Base-by-base conservation (phyloP, 2,329 filamentous ascomycete species). In the Exophiala sp. region DNA sequence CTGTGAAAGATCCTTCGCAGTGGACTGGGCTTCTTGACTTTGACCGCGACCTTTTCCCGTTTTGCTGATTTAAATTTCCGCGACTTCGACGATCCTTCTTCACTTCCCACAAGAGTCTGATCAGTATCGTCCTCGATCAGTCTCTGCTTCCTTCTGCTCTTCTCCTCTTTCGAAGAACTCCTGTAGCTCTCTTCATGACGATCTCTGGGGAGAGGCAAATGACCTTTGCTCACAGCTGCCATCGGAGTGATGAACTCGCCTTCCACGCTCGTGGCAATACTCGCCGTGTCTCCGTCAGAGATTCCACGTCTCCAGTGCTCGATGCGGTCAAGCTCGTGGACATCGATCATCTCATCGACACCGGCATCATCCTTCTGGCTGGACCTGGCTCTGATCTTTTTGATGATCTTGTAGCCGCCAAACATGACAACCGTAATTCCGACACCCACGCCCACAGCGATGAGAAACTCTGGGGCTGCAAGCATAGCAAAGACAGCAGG, bases 341-440 rank as follows among this genome's bases (percentile, higher is more conserved):
- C 61, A 57, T 83, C 78, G 10, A 81, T 65, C 63, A 85, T 73
- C 62, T 85, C 80, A 47, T 84, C 80, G 61, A 81, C 72, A 49
- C 70, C 68, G 1, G 55, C 55, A 9, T 62, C 69, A 52, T 63
- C 67, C 52, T 68, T 65, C 14, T 63, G 51, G n/a, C 57, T 57
- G 9, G 57, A 39, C 9, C 52, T 51, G 20, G 60, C 61, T 65
- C 77, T 76, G 62, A 97, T 89, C 63, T 85, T 86, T 78, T 96
- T 95, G 72, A 99, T 85, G 69, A 99, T 96, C 74, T 96, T 97
- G 81, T 90, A 97, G 4, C 94, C 92, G 50, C 94, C 94, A 56
- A 99, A 89, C 70, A 94, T 91, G 65, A 99, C 89, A 7, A 97
- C 85, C 0, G 94, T 97, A n/a, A 96, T 86, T 11, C 94, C 94